Percentiles rank a stretch among this genome's conserved stretches.
Conservation (phyloP, 192 early-diverging fungal genomes). For the Paraglomus brasilianum region DNA sequence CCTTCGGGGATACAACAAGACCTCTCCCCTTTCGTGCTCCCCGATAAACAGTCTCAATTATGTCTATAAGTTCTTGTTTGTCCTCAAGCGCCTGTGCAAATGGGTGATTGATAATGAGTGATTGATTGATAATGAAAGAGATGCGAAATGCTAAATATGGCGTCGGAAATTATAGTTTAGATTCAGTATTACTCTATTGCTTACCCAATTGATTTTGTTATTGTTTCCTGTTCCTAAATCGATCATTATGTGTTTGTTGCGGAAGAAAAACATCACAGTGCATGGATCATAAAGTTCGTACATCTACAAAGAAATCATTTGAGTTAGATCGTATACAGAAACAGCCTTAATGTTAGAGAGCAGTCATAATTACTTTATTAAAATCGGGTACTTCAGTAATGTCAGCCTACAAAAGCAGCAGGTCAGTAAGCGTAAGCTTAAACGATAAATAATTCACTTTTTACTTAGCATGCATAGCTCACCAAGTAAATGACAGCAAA, state of each 20-base stretch:
- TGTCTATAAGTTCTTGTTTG: constrained; percentile 94
- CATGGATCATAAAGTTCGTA: constrained; percentile 99
- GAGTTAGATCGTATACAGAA: neutral
- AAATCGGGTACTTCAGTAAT: constrained; percentile 93
- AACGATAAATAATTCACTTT: neutral
- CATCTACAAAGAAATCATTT: constrained; percentile 71
- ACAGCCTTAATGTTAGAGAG: neutral
- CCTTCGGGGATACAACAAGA: constrained; percentile 95
- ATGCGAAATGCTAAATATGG: neutral
- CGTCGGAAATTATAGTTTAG: too few relatives aligned
- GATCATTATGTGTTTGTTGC: constrained; percentile 98
- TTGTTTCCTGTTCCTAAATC: constrained; percentile 99
- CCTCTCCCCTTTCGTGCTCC: constrained; percentile 96
- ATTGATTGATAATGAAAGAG: neutral
- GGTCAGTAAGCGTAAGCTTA: neutral
- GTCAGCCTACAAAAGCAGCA: constrained; percentile 58
- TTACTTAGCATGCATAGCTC: constrained; percentile 19
- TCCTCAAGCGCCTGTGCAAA: constrained; percentile 68
- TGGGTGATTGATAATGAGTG: neutral
- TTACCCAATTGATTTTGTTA: constrained; percentile 96
- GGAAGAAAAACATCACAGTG: constrained; percentile 96
- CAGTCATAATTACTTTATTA: constrained; percentile 56
- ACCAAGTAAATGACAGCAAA: constrained; percentile 96
- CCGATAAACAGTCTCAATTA: constrained; percentile 86
- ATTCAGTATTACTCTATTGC: neutral